Percentiles rank a stretch among this genome's conserved stretches.
These are phyloP conservation scores for Rubia tinctorum DNA, from an alignment of 305 asterid genomes.

Conservation along the genomic window DNA sequence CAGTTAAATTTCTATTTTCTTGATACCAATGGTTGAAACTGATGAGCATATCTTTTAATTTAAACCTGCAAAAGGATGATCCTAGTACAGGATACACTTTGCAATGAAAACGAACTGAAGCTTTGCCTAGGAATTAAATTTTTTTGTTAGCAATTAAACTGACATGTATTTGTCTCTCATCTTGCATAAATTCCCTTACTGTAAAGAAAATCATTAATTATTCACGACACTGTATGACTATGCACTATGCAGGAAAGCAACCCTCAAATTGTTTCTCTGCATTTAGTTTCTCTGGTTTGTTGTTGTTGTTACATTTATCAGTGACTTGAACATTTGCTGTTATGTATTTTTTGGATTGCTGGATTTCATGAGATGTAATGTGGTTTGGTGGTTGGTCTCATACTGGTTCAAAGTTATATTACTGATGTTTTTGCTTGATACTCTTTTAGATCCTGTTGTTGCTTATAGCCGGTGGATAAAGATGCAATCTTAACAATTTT, in stretches of 20 bases:
- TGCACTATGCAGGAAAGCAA: slow-evolving; percentile 51
- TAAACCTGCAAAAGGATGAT: not conserved
- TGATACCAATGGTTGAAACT: not conserved
- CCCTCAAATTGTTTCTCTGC: slow-evolving; percentile 63
- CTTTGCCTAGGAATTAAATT: not conserved
- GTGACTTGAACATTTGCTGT: not conserved
- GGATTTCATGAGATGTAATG: not conserved
- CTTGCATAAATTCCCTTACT: not conserved
- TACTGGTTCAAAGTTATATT: not conserved
- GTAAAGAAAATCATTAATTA: not conserved
- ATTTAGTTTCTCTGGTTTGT: slow-evolving; percentile 13
- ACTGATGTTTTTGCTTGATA: not conserved
- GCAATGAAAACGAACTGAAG: too few species aligned
- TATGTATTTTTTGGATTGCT: not conserved
- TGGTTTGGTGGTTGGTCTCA: not conserved
- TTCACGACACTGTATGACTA: slow-evolving; percentile 12
- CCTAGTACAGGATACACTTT: too few species aligned
- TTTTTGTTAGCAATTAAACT: not conserved
- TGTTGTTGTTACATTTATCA: not conserved
- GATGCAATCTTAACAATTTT: not conserved
- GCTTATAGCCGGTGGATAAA: not conserved
- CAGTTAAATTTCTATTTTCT: too few species aligned
- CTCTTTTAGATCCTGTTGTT: not conserved
- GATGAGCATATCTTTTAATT: not conserved
- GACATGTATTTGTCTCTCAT: not conserved